Conservation (phyloP, 768 basidiomycete genomes). For the Lenzites betulinus region DNA sequence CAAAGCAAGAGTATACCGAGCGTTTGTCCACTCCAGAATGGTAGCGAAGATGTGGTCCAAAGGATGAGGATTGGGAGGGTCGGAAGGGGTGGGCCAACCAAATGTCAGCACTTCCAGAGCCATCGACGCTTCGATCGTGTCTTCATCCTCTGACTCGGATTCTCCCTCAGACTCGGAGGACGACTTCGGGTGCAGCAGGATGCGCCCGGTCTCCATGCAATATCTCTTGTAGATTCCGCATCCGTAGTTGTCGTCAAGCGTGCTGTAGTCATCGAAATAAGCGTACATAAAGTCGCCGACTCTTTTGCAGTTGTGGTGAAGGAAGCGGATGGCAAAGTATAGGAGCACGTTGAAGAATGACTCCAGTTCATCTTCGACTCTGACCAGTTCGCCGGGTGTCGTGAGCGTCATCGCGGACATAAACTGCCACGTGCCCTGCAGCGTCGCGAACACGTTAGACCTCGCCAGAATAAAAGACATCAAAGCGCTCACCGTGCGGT, state of each 20-base stretch:
- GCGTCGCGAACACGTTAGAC: neutral
- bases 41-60: neutral
- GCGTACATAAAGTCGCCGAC: constrained; percentile 14
- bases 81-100: too few relatives aligned
- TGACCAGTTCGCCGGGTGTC: neutral
- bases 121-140: neutral
- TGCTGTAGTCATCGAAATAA: constrained; percentile 6
- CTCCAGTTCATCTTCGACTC: constrained; percentile 11
- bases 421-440: constrained; percentile 16
- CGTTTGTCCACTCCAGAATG: neutral
- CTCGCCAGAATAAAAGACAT: too few relatives aligned
- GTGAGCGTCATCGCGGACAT: neutral
- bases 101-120: neutral
- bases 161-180: too few relatives aligned
- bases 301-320: constrained; percentile 13
- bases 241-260: neutral
- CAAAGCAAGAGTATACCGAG: neutral
- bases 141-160: too few relatives aligned
- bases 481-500: constrained; percentile 4
- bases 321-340: constrained; percentile 13
- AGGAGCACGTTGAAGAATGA: constrained; percentile 14
- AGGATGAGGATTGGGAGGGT: neutral
- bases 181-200: neutral
- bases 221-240: neutral
- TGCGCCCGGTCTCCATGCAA: neutral